These are phyloP conservation scores for Stromatinia cepivora DNA, from an alignment of 2,329 filamentous ascomycete genomes.

Conservation along the genomic window DNA sequence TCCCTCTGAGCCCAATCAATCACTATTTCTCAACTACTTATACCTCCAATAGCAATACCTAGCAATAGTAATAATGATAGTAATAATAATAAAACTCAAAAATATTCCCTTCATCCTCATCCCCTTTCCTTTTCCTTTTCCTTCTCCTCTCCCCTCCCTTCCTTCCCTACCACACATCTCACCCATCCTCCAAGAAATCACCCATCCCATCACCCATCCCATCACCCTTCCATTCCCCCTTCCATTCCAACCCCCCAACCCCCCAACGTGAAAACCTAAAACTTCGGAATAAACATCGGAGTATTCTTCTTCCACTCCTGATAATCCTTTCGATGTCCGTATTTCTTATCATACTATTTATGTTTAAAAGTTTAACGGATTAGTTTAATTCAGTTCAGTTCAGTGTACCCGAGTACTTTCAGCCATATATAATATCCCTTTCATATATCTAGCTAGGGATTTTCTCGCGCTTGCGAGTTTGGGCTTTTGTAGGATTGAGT, in stretches of 20 bases:
- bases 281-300: slow-evolving; percentile 63
- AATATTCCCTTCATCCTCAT: no score
- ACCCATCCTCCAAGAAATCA: no score
- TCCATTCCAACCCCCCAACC: background rate
- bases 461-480: no score
- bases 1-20: no score
- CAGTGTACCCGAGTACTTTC: background rate
- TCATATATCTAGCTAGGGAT: no score
- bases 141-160: background rate
- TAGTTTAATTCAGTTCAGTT: background rate
- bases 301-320: slow-evolving; percentile 67
- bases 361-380: background rate
- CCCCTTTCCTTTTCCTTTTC: background rate
- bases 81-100: no score
- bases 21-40: no score
- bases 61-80: no score
- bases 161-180: no score
- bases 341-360: slow-evolving; percentile 59
- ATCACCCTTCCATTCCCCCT: background rate
- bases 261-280: slow-evolving; percentile 44
- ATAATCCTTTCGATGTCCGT: slow-evolving; percentile 64
- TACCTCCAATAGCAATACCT: no score
- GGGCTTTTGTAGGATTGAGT: no score
- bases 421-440: no score
- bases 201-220: background rate